Percentiles rank a stretch among this genome's conserved stretches.
Conservation (phyloP, 768 basidiomycete species). For the Lyophyllum atratum region DNA sequence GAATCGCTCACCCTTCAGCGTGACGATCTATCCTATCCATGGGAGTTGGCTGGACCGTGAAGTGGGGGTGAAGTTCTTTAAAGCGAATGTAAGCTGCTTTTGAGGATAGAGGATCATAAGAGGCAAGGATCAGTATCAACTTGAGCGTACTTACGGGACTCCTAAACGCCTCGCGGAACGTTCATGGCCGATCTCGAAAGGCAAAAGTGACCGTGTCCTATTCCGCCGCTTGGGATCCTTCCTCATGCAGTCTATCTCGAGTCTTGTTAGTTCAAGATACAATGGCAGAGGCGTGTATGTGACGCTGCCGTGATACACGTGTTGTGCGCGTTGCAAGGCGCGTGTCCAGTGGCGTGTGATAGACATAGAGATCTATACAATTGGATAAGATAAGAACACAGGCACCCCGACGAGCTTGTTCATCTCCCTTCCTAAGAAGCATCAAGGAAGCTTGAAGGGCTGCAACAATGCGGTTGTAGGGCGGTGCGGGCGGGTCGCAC, state of each 20-base stretch:
- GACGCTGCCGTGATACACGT: slow-evolving; percentile 14
- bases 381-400: background rate
- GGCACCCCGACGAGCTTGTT: background rate
- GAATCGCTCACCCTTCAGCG: slow-evolving; percentile 2
- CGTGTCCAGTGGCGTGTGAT: background rate
- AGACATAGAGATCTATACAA: background rate
- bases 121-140: background rate
- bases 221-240: background rate
- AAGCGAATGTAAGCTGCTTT: background rate
- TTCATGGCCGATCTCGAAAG: slow-evolving; percentile 10
- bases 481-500: background rate
- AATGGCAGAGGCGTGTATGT: slow-evolving; percentile 3
- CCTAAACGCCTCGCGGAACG: slow-evolving; percentile 11
- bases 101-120: background rate
- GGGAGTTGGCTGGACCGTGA: background rate
- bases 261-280: background rate
- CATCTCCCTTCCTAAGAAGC: background rate
- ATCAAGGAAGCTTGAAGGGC: background rate
- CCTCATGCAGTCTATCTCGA: background rate
- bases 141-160: background rate
- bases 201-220: background rate
- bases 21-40: background rate
- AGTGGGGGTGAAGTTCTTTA: background rate
- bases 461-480: background rate
- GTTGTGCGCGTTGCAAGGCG: slow-evolving; percentile 9